These are phyloP conservation scores for Panaeolus cyanescens DNA, from an alignment of 768 basidiomycete species.

Conservation along the genomic window DNA sequence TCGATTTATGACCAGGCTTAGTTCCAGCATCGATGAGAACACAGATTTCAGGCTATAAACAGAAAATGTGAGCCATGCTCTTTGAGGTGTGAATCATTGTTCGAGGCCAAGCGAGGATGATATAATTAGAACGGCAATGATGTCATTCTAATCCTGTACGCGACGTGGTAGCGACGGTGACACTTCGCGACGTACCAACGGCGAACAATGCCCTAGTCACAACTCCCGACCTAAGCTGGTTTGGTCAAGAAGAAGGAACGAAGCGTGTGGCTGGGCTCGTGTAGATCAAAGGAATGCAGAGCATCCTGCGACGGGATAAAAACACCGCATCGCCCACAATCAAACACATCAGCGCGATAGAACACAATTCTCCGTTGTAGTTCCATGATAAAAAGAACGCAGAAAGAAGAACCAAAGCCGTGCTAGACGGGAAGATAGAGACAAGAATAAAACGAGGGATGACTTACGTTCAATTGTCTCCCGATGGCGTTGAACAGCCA, in stretches of 20 bases:
- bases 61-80: not conserved
- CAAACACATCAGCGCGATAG: not conserved
- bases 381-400: not conserved
- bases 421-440: too few species aligned
- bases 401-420: conserved; percentile 9
- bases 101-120: not conserved
- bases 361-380: not conserved
- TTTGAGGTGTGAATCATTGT: too few species aligned
- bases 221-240: not conserved
- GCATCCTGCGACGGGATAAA: not conserved
- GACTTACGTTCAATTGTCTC: conserved; percentile 64
- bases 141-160: not conserved
- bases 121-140: not conserved
- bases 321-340: not conserved
- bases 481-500: conserved; percentile 97
- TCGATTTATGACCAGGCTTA: conserved; percentile 94
- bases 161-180: not conserved
- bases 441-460: not conserved
- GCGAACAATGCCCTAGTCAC: not conserved
- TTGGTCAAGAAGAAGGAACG: not conserved
- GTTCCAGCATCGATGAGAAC: conserved; percentile 95
- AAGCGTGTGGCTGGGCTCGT: not conserved
- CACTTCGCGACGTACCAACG: not conserved
- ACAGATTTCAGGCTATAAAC: conserved; percentile 79
- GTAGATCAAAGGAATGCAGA: not conserved